Conservation (phyloP, 2,329 filamentous ascomycete species). For the Fusarium sp. region DNA sequence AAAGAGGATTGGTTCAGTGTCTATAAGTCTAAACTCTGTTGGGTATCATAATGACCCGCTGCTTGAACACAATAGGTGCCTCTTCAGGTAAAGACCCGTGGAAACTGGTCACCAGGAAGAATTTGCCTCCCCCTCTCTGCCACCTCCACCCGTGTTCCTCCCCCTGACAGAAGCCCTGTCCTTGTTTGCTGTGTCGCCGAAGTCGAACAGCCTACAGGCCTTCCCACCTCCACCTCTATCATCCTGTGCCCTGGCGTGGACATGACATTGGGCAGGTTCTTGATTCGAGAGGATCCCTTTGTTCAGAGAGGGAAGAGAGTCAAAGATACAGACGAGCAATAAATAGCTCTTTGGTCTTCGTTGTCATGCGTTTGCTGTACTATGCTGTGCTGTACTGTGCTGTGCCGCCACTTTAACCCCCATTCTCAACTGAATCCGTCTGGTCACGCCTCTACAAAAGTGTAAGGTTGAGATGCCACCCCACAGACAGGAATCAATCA, state of each 20-base stretch:
- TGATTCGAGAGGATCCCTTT: slow-evolving; percentile 1
- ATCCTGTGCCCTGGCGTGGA: slow-evolving; percentile 6
- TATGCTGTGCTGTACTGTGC: neutral
- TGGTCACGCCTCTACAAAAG: slow-evolving; percentile 16
- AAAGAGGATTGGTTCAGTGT: neutral
- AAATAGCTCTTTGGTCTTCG: neutral
- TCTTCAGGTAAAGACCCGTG: slow-evolving; percentile 37
- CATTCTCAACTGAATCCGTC: slow-evolving; percentile 12
- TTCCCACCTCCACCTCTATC: slow-evolving; percentile 13
- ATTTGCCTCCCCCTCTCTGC: slow-evolving; percentile 43
- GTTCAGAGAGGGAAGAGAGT: slow-evolving; percentile 5
- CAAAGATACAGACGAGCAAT: slow-evolving; percentile 19
- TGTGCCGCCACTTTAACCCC: slow-evolving; percentile 13
- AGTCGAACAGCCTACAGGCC: slow-evolving; percentile 15
- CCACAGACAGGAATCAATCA: slow-evolving; percentile 25
- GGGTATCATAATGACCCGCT: slow-evolving; percentile 14
- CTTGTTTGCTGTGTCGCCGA: slow-evolving; percentile 39
- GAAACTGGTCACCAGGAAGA: slow-evolving; percentile 42
- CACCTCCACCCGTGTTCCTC: slow-evolving; percentile 41
- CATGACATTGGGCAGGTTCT: slow-evolving; percentile 27
- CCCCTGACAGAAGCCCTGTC: slow-evolving; percentile 41
- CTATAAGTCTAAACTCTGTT: slow-evolving; percentile 3
- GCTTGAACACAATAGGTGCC: slow-evolving; percentile 39
- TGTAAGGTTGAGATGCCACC: slow-evolving; percentile 18
- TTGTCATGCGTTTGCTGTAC: neutral